Percentiles rank a stretch among this genome's conserved stretches.
phyloP scores from a whole-genome alignment of 495 filamentous ascomycete genomes.

The Recurvomyces mirabilis region DNA sequence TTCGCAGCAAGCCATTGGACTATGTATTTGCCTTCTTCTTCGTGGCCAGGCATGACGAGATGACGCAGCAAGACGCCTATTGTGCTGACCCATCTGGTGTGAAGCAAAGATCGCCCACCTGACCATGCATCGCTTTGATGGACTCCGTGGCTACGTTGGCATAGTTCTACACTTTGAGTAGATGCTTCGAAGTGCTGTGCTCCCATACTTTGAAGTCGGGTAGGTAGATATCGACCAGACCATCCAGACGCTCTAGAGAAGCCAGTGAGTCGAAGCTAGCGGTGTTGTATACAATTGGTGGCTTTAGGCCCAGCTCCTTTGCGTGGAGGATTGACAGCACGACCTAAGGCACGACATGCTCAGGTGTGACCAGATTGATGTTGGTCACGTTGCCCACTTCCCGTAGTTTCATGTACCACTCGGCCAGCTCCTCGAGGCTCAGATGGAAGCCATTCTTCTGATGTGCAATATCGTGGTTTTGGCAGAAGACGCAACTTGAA shows the following conservation, averaged over 20 bases:
- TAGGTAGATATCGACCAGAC: slow-evolving; percentile 66
- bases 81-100: slow-evolving; percentile 66
- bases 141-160: slow-evolving; percentile 53
- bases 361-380: slow-evolving; percentile 67
- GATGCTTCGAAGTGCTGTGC: slow-evolving; percentile 45
- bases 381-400: slow-evolving; percentile 62
- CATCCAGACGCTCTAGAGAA: slow-evolving; percentile 55
- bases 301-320: slow-evolving; percentile 47
- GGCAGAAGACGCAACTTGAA: slow-evolving; percentile 68
- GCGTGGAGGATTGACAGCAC: slow-evolving; percentile 59
- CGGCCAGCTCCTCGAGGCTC: slow-evolving; percentile 62
- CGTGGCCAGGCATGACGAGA: slow-evolving; percentile 67
- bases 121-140: slow-evolving; percentile 61
- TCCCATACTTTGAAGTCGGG: slow-evolving; percentile 73
- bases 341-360: slow-evolving; percentile 71
- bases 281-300: slow-evolving; percentile 72
- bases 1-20: slow-evolving; percentile 57
- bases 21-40: slow-evolving; percentile 55
- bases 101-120: slow-evolving; percentile 68
- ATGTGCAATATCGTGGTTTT: slow-evolving; percentile 72
- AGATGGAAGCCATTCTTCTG: slow-evolving; percentile 60
- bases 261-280: slow-evolving; percentile 61
- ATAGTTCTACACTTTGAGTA: slow-evolving; percentile 67
- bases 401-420: slow-evolving; percentile 70
- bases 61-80: slow-evolving; percentile 60